Conservation (phyloP, 345 rosid genomes). For the Salix koriyanagi region DNA sequence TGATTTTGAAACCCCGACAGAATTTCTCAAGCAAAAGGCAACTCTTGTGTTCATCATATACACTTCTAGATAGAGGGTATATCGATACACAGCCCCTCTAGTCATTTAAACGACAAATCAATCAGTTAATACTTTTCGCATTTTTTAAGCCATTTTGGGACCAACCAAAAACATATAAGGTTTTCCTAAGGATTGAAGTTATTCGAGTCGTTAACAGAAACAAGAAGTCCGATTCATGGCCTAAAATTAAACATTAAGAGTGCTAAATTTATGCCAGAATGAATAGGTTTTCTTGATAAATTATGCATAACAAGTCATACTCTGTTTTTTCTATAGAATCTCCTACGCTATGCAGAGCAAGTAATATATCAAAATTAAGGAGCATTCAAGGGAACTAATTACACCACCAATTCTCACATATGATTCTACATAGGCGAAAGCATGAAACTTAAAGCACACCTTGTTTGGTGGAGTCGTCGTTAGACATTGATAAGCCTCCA, state of each 20-base stretch:
- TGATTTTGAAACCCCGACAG: neutral
- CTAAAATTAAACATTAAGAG: neutral
- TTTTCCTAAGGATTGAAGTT: neutral
- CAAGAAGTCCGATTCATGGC: neutral
- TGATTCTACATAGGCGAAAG: neutral
- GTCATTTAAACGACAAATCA: neutral
- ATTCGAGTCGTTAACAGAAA: neutral
- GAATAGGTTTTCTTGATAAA: neutral
- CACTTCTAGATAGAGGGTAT: neutral
- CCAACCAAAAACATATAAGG: neutral
- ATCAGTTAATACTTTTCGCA: neutral
- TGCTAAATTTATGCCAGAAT: neutral
- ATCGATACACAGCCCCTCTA: neutral
- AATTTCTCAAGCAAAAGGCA: neutral
- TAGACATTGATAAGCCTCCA: neutral
- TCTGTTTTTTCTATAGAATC: neutral
- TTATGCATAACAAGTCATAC: neutral
- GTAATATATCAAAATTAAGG: neutral
- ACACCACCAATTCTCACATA: neutral
- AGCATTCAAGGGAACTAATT: neutral
- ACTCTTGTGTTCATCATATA: neutral
- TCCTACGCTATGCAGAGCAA: neutral
- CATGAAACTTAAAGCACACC: slow-evolving; percentile 20
- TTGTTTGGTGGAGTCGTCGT: slow-evolving; percentile 12
- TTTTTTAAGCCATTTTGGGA: neutral